These are phyloP conservation scores for Cornus suecica DNA, from an alignment of 148 eudicot species.

Conservation along the genomic window DNA sequence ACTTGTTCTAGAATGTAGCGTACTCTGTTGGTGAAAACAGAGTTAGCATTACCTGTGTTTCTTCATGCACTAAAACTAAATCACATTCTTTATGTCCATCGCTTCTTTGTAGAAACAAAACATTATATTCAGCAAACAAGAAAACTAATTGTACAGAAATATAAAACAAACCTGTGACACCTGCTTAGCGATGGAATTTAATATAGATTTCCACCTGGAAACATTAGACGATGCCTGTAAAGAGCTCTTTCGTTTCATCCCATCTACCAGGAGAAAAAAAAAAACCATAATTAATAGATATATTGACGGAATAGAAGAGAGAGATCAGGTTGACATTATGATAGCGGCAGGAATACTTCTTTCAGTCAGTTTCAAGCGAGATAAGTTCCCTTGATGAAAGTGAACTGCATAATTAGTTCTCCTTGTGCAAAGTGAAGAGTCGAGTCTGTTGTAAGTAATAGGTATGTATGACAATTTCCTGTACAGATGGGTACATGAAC, in stretches of 20 bases:
- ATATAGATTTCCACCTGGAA: constrained; percentile 73
- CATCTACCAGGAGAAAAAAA: constrained; percentile 38
- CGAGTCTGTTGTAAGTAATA: neutral
- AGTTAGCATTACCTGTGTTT: no score
- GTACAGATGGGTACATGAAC: no score
- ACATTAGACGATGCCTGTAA: constrained; percentile 39
- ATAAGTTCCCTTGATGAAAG: neutral
- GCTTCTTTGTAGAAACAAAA: neutral
- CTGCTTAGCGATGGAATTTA: constrained; percentile 84
- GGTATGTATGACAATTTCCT: no score
- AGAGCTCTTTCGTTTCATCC: constrained; percentile 37
- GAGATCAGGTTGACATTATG: neutral
- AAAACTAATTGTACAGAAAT: neutral
- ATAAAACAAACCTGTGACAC: constrained; percentile 72
- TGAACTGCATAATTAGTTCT: neutral
- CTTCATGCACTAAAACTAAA: neutral
- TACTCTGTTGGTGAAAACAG: no score
- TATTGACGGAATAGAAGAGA: no score
- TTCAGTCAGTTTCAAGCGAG: neutral
- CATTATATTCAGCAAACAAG: neutral
- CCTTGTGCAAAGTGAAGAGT: neutral
- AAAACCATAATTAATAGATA: no score
- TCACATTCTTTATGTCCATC: no score
- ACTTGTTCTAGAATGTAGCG: no score
- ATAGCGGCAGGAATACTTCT: neutral